Conservation (phyloP, 1,284 basidiomycete species). For the Cystobasidium slooffiae region DNA sequence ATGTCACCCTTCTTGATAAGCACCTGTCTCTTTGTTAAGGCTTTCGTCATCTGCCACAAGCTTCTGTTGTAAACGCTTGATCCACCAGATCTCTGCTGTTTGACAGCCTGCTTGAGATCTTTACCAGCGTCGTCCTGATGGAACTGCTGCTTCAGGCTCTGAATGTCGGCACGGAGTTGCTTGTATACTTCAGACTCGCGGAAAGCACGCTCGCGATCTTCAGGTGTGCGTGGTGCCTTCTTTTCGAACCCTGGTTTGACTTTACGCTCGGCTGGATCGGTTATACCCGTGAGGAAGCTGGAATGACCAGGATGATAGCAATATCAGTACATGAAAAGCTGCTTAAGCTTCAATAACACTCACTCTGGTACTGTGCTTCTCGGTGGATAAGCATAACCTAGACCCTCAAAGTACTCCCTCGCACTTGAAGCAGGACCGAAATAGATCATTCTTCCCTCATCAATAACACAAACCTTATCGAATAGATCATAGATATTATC, state of each 20-base stretch:
- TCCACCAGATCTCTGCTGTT: conserved; percentile 27
- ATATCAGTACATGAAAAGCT: neutral
- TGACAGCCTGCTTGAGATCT: conserved; percentile 62
- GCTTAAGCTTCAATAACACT: neutral
- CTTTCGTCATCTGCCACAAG: conserved; percentile 30
- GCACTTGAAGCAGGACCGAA: conserved; percentile 66
- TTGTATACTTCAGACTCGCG: conserved; percentile 23
- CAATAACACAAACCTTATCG: conserved; percentile 52
- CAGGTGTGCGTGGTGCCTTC: conserved; percentile 27
- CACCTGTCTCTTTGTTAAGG: conserved; percentile 52
- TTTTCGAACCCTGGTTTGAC: conserved; percentile 31
- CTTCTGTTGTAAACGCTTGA: conserved; percentile 29
- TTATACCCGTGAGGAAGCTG: conserved; percentile 22
- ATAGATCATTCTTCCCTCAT: conserved; percentile 43
- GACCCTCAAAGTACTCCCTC: conserved; percentile 74
- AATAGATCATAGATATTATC: conserved; percentile 56
- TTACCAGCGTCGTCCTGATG: conserved; percentile 46
- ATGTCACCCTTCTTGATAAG: conserved; percentile 52
- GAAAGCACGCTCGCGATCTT: conserved; percentile 37
- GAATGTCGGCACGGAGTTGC: neutral
- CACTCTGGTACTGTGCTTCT: conserved; percentile 67
- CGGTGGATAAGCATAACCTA: conserved; percentile 70
- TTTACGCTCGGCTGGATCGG: conserved; percentile 23
- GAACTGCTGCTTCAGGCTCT: conserved; percentile 12
- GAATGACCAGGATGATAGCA: neutral